Evolutionary conservation across 1,139 yeast species (phyloP), one percentile per base, ranked within the genome.

Genomic region (Arxiozyma slooffiae): DNA sequence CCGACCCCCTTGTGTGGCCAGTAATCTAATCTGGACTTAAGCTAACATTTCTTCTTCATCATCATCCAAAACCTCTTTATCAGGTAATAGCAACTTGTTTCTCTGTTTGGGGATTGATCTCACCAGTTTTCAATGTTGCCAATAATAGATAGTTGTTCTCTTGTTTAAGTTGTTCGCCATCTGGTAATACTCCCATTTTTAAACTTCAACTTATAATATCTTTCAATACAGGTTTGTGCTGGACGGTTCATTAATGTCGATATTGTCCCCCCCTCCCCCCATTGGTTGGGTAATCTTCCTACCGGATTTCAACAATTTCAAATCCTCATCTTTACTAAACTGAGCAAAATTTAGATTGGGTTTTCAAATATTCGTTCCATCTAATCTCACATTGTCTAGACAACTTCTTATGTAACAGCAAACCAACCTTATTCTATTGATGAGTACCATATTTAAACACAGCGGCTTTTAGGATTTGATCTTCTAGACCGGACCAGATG

Each of bases 1-100:
- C n/a, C n/a, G n/a, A n/a, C n/a, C 89, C 54, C 98, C 98, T 64
- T 85, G 92, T 0, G 97, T 90, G 60, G 88, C 90, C 9, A 96
- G 88, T 57, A 92, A 71, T 59, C 98, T 77, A 1, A 97, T 96
- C 50, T 85, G 78, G 0, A 97, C 97, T 63, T 92, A 97, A 9
- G 90, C 81, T 11, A 92, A 69, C 97, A 92, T 89, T 64, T 92
- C 97, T 54, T 79, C 71, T 60, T 92, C 96, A 54, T 88, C 96
- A 50, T 89, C 97, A 53, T 82, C 90, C 74, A 88, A 71, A 44
- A 82, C 88, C 11, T 78, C 82, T 1, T 81, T 79, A 66, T 86
- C 95, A 0, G 96, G 95, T 53, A n/a, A 79, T 74, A 0, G 97
- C 94, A 0, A 90, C 89, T 55, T 78, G 78, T n/a, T 86, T 76